phyloP scores from a whole-genome alignment of 305 asterid species.

The Fraxinus paxiana region DNA sequence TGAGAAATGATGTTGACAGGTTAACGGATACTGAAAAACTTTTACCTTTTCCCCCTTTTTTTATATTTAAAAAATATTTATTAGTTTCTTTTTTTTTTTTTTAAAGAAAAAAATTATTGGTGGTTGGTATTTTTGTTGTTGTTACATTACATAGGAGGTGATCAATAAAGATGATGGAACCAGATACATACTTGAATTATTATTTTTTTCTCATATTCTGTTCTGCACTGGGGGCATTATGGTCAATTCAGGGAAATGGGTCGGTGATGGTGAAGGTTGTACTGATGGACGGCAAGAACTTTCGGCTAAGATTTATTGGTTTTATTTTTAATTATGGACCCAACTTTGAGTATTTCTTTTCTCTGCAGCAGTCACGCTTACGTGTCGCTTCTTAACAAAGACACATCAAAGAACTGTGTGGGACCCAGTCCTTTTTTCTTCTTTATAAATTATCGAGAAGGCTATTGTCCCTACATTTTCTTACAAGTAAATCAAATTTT shows the following conservation, averaged over 20 bases:
- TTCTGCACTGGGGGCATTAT: neutral
- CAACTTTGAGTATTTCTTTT: neutral
- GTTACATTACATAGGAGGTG: constrained; percentile 14
- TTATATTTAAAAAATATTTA: constrained; percentile 18
- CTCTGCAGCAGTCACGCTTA: constrained; percentile 41
- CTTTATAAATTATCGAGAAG: neutral
- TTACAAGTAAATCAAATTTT: no score
- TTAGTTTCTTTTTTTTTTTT: constrained; percentile 26
- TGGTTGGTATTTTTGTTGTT: constrained; percentile 6
- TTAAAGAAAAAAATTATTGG: neutral
- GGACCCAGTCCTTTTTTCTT: neutral
- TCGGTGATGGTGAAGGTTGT: constrained; percentile 11
- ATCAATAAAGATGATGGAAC: constrained; percentile 27
- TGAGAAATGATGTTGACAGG: constrained; percentile 46
- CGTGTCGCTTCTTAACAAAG: constrained; percentile 41
- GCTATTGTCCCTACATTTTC: no score
- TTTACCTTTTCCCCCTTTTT: constrained; percentile 18
- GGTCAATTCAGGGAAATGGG: constrained; percentile 9
- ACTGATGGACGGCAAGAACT: constrained; percentile 38
- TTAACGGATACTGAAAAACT: constrained; percentile 39
- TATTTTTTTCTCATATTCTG: no score
- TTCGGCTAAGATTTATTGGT: constrained; percentile 44
- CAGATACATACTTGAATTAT: neutral
- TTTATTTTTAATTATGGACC: constrained; percentile 22
- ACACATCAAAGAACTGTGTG: neutral